A percentile compares a stretch with the other conserved stretches of the same genome.
Evolutionary conservation across 1,139 yeast genomes (phyloP).

Genomic region (Candida sojae): DNA sequence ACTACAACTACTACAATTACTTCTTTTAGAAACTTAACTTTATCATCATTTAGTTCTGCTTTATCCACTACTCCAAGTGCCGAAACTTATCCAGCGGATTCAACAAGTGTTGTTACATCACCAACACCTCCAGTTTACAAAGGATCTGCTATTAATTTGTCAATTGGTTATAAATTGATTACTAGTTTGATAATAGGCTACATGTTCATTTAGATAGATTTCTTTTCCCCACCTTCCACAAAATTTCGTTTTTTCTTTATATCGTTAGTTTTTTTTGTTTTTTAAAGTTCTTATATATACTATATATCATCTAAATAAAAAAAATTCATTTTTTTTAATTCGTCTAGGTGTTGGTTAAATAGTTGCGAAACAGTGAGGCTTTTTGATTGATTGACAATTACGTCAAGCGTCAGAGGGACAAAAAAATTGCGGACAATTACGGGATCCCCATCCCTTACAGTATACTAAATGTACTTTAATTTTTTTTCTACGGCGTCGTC

Average conservation of each 20-base stretch:
- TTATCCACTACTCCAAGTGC: background rate
- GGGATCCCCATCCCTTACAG: no score
- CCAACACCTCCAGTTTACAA: background rate
- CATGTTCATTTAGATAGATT: background rate
- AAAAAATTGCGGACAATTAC: no score
- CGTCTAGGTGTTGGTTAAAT: no score
- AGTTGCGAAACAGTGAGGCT: no score
- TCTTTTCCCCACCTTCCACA: no score
- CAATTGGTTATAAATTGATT: background rate
- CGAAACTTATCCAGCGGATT: background rate
- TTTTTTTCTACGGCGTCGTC: no score
- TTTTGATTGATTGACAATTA: no score
- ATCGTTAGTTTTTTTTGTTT: background rate
- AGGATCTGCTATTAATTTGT: background rate
- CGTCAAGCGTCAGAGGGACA: no score
- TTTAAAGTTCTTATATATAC: background rate
- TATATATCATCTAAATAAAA: no score
- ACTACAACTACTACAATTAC: constrained; percentile 6
- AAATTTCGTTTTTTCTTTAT: background rate
- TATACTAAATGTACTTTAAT: no score
- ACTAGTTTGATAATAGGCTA: background rate
- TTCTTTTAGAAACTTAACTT: constrained; percentile 2
- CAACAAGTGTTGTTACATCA: background rate
- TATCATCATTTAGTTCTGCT: background rate
- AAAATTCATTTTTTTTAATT: no score